Conservation (phyloP, 176 grass and related monocot species). For the Triticum urartu region DNA sequence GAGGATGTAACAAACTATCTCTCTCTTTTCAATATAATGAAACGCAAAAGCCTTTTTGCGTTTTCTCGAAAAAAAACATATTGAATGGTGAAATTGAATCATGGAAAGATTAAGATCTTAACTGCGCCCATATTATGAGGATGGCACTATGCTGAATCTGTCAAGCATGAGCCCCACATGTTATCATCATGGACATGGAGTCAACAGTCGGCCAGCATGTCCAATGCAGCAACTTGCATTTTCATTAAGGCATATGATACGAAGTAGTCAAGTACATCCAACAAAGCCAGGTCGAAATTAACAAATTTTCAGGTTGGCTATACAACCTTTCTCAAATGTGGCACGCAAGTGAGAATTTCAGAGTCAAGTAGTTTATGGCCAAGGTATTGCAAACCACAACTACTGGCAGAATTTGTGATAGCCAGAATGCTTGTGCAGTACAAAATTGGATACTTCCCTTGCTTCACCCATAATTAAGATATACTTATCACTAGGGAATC, state of each 20-base stretch:
- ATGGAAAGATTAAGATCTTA: background rate
- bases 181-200: too few species aligned
- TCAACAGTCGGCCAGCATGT: too few species aligned
- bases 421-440: background rate
- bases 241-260: too few species aligned
- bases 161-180: background rate
- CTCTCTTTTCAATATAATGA: too few species aligned
- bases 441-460: background rate
- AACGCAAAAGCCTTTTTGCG: too few species aligned
- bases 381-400: slow-evolving; percentile 1
- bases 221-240: too few species aligned
- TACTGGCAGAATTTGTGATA: background rate
- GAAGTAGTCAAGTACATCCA: background rate
- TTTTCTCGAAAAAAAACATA: too few species aligned
- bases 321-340: background rate
- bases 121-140: background rate
- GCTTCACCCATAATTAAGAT: slow-evolving; percentile 8
- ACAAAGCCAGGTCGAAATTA: slow-evolving; percentile 17
- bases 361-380: background rate
- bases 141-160: background rate
- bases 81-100: slow-evolving; percentile 1
- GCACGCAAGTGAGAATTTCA: background rate
- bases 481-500: background rate
- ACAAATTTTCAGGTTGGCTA: background rate
- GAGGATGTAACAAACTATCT: too few species aligned